Percentiles rank a stretch among this genome's conserved stretches.
Conservation (phyloP, 345 rosid species). For the Bruguiera gymnorhiza region DNA sequence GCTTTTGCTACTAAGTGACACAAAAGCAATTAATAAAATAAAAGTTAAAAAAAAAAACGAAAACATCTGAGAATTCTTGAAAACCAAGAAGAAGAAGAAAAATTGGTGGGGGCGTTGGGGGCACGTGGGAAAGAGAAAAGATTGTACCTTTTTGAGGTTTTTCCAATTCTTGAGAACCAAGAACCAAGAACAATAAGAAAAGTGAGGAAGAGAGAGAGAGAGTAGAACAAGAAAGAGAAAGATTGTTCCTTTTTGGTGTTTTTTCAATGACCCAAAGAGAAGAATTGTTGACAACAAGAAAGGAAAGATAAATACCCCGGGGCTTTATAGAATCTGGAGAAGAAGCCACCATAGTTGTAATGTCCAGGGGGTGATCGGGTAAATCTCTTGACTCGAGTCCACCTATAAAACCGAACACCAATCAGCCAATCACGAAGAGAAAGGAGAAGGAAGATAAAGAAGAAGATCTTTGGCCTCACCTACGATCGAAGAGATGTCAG, state of each 20-base stretch:
- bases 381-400: background rate
- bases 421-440: too few species aligned
- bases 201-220: background rate
- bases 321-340: conserved; percentile 43
- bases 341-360: conserved; percentile 30
- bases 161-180: background rate
- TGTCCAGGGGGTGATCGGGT: background rate
- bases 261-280: background rate
- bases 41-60: too few species aligned
- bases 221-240: background rate
- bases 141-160: too few species aligned
- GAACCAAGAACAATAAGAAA: background rate
- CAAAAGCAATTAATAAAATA: too few species aligned
- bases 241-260: conserved; percentile 1
- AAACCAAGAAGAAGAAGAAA: background rate
- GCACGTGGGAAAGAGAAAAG: too few species aligned
- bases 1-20: too few species aligned
- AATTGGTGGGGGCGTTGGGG: too few species aligned
- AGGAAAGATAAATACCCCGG: conserved; percentile 36
- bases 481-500: too few species aligned
- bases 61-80: too few species aligned
- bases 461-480: too few species aligned
- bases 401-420: too few species aligned
- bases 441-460: too few species aligned
- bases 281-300: background rate